Evolutionary conservation across 148 eudicot genomes (phyloP), one percentile per base, ranked within the genome.

Genomic region (Vaccinium macrocarpon): DNA sequence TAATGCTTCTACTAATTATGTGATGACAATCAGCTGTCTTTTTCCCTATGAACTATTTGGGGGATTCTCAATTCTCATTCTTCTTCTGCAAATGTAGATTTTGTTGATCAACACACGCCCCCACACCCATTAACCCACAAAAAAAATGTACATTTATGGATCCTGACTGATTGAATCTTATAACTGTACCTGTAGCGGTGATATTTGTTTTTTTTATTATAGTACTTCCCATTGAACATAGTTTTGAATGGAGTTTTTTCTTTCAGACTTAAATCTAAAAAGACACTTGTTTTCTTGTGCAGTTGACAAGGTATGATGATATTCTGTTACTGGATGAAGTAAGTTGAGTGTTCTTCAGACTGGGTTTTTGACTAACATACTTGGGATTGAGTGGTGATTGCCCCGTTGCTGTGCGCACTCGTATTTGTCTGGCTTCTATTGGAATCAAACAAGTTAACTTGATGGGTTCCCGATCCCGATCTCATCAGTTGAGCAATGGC

Each of bases 401-500:
- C 32, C 55, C 18, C 76, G 13, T 46, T 76, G 38, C 73, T 42
- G 46, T 42, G 46, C 4, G 80, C 68, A 82, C 66, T 82, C 79
- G 80, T 83, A 75, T 82, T 87, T 84, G 56, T 82, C 79, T 84
- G 83, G 75, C 82, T 57, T 84, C 72, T 82, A 13, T 72, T 83
- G 84, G 21, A 53, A 57, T 76, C 16, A 68, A 16, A 38, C 27
- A 76, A 79, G 84, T 81, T 71, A 50, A 83, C 68, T 57, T 64
- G 84, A 95, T 95, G 98, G 98, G 98, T 90, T 94, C 98, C 48
- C 89, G 98, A 61, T 92, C 93, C 88, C 96, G 91, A 73, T 95
- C 98, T 85, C 98, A 95, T 88, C 92, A 94, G 87, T 90, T 95
- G 79, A 94, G 96, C 92, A 95, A 91, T 93, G 98, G 98, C 82